These are phyloP conservation scores for Fallopia convolvulus DNA, from an alignment of 148 eudicot species.

Conservation along the genomic window DNA sequence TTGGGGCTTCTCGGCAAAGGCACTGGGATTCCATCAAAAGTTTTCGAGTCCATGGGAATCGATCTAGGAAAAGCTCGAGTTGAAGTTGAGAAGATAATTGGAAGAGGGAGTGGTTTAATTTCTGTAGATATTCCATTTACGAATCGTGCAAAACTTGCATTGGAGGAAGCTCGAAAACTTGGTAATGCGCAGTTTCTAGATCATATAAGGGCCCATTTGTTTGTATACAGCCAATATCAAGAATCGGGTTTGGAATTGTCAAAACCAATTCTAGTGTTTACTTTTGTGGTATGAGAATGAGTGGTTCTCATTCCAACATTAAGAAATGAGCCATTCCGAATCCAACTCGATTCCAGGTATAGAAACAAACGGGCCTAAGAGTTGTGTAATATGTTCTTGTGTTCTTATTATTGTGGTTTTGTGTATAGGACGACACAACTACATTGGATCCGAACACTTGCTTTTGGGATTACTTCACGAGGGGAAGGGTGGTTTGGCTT, in stretches of 20 bases:
- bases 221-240: too few species aligned
- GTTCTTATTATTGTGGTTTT: background rate
- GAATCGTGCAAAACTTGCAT: constrained; percentile 40
- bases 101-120: constrained; percentile 82
- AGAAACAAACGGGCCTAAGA: too few species aligned
- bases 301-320: too few species aligned
- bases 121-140: constrained; percentile 24
- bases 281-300: too few species aligned
- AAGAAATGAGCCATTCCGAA: too few species aligned
- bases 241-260: too few species aligned
- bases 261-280: too few species aligned
- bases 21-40: constrained; percentile 94
- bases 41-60: constrained; percentile 87
- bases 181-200: constrained; percentile 25
- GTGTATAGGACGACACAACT: constrained; percentile 48
- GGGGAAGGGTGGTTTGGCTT: constrained; percentile 43
- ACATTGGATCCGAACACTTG: constrained; percentile 88
- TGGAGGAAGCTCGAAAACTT: constrained; percentile 81
- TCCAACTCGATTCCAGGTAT: too few species aligned
- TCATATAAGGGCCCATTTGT: too few species aligned
- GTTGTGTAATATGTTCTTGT: background rate
- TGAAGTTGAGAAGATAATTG: too few species aligned
- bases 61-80: constrained; percentile 31
- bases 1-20: constrained; percentile 78
- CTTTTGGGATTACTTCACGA: constrained; percentile 15